Evolutionary conservation across 108 stramenopile species (phyloP).

Genomic region (Epipyxis sp.): DNA sequence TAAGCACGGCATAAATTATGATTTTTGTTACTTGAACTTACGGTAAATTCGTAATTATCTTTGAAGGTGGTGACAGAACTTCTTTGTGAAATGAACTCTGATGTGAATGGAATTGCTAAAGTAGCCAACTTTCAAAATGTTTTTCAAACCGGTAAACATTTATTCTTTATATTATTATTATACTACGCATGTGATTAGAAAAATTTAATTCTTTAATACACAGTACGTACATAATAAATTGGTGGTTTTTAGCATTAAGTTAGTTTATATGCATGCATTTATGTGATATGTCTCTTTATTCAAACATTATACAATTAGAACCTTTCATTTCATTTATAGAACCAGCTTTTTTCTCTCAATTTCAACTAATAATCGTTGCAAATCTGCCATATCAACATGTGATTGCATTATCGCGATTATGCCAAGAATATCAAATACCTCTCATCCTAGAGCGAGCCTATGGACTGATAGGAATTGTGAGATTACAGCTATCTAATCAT

Average conservation of each 20-base stretch:
- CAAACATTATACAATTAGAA: no score
- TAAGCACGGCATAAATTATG: not conserved
- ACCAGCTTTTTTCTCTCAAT: conserved; percentile 11
- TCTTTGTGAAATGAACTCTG: conserved; percentile 52
- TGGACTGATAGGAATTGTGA: conserved; percentile 79
- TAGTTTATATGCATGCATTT: no score
- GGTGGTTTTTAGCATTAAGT: no score
- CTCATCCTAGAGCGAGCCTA: conserved; percentile 73
- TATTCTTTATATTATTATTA: not conserved
- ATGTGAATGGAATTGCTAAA: conserved; percentile 34
- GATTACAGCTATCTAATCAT: conserved; percentile 50
- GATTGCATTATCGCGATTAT: conserved; percentile 58
- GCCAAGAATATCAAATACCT: conserved; percentile 57
- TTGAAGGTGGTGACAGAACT: conserved; percentile 46
- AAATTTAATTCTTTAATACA: no score
- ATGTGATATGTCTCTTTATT: no score
- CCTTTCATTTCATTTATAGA: no score
- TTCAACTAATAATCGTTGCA: conserved; percentile 72
- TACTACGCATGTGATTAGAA: no score
- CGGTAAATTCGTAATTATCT: no score
- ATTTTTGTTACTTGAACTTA: not conserved
- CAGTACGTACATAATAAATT: no score
- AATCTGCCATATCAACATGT: conserved; percentile 69
- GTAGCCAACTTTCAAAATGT: conserved; percentile 8
- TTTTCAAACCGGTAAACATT: not conserved